These are phyloP conservation scores for Cytospora schulzeri DNA, from an alignment of 2,329 filamentous ascomycete genomes.

Conservation along the genomic window DNA sequence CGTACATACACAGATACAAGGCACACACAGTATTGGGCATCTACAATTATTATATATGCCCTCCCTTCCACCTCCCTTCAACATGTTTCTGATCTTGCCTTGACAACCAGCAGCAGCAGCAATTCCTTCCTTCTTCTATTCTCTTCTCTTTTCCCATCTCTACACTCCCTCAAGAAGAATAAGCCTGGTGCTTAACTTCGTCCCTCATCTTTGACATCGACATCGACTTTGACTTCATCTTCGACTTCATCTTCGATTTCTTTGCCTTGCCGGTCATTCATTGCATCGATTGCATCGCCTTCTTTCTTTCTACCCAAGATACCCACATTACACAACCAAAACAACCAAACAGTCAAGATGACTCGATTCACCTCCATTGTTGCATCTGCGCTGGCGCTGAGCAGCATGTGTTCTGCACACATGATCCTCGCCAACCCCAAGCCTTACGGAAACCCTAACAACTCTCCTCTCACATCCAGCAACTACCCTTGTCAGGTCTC, in stretches of 20 bases:
- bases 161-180: conserved; percentile 16
- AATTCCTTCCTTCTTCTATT: conserved; percentile 5
- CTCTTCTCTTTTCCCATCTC: background rate
- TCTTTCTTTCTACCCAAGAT: background rate
- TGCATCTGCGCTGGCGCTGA: conserved; percentile 26
- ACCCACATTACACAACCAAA: background rate
- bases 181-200: conserved; percentile 18
- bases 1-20: too few species aligned
- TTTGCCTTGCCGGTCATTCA: background rate
- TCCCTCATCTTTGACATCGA: background rate
- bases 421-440: conserved; percentile 27
- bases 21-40: too few species aligned
- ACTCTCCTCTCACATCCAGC: conserved; percentile 67
- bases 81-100: conserved; percentile 12
- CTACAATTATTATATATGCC: background rate
- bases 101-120: conserved; percentile 6
- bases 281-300: conserved; percentile 1
- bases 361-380: conserved; percentile 18
- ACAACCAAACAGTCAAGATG: conserved; percentile 14
- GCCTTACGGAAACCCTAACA: conserved; percentile 49
- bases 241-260: background rate
- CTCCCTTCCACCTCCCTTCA: background rate
- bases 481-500: conserved; percentile 73
- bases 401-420: conserved; percentile 22
- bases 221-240: conserved; percentile 11